Base-by-base conservation (phyloP, 1,139 yeast species). In the Lodderomyces parapsilosis region DNA sequence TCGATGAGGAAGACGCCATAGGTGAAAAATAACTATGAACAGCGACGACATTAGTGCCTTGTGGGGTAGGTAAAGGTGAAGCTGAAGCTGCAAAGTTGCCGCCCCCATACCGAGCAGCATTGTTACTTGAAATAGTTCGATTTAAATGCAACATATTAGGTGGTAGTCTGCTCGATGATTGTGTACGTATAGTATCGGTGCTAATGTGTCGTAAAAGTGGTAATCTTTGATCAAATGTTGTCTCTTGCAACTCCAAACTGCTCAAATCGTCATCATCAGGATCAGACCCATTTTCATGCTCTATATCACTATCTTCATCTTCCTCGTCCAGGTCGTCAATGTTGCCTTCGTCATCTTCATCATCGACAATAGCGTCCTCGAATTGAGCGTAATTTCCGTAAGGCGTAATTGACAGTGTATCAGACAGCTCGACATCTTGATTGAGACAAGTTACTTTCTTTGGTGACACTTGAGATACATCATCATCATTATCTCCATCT, bases 141-240 rank as follows among this genome's bases (percentile, higher is more conserved):
- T 30, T 30, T 9, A 30, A 30, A 17, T 17, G 19, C 2, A 33
- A 11, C 17, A 32, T 30, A 36, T 30, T 34, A 30, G 39, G 42
- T 6, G 34, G 42, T 42, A 32, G 31, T 13, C 7, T 14, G 19
- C 15, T 30, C 7, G 19, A 30, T 15, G 33, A 17, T 19, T 37
- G 40, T 13, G 46, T 44, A 17, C 34, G 37, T 2, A 40, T 36
- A 6, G 48, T 42, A 18, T 44, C 47, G 4, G 56, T 46, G 43
- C 71, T 65, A 15, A 54, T 52, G 46, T 60, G 59, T 34, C 59
- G 55, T 36, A 68, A 52, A 34, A 68, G 55, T 0, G 73, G 73
- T 3, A 66, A 43, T 41, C 67, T 51, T 49, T 66, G 73, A 8
- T 58, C 62, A 46, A 60, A 66, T 24, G 27, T 27, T 3, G 62